A percentile compares a stretch with the other conserved stretches of the same genome.
phyloP scores from a whole-genome alignment of 176 grass and related monocot genomes.

The Elymus sibiricus region DNA sequence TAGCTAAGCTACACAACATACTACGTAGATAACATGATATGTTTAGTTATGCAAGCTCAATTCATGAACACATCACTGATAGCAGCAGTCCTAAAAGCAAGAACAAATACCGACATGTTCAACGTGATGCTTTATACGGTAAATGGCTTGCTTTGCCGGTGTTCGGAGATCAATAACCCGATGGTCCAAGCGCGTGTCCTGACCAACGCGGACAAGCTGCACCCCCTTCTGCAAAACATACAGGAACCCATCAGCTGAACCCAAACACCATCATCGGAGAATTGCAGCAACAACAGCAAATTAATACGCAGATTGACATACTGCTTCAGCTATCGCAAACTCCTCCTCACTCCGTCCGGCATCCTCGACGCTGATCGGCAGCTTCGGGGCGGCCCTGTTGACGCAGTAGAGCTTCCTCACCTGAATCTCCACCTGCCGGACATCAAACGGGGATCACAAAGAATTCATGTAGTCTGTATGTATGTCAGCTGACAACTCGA shows the following conservation, averaged over 20 bases:
- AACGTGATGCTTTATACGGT: conserved; percentile 43
- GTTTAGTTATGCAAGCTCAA: background rate
- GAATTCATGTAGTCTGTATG: background rate
- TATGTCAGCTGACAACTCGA: background rate
- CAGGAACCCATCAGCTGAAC: background rate
- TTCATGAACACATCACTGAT: background rate
- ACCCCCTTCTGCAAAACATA: conserved; percentile 24
- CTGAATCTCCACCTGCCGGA: conserved; percentile 47
- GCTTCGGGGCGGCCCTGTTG: conserved; percentile 33
- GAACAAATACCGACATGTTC: conserved; percentile 49
- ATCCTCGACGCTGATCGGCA: conserved; percentile 74
- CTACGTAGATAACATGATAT: background rate
- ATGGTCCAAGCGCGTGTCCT: conserved; percentile 65
- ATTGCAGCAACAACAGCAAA: background rate
- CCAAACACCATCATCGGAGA: background rate
- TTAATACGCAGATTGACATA: background rate
- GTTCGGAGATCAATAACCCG: conserved; percentile 54
- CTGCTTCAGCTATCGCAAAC: conserved; percentile 43
- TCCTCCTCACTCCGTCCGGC: conserved; percentile 47
- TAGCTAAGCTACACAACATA: background rate
- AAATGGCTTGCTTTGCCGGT: conserved; percentile 56
- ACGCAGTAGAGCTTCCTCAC: conserved; percentile 67
- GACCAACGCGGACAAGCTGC: conserved; percentile 35
- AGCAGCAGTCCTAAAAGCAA: background rate
- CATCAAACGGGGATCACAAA: background rate